A percentile compares a stretch with the other conserved stretches of the same genome.
Conservation (phyloP, 768 basidiomycete genomes). For the Boletus barrowsii region DNA sequence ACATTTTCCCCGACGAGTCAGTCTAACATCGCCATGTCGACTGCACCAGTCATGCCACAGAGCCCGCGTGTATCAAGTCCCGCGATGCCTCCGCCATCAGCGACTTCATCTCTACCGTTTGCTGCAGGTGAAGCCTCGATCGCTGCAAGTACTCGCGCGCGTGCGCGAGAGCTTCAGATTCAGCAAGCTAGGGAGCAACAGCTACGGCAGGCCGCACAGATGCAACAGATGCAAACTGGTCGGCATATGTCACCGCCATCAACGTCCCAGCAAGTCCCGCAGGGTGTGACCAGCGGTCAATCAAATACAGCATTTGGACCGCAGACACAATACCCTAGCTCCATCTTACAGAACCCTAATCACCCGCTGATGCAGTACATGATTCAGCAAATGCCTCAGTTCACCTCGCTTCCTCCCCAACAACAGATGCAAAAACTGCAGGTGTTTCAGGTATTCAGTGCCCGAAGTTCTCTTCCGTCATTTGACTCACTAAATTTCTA, state of each 20-base stretch:
- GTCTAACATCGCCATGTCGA: conserved; percentile 10
- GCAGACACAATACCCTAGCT: conserved; percentile 42
- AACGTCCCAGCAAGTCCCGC: conserved; percentile 20
- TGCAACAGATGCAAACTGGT: conserved; percentile 33
- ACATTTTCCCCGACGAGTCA: conserved; percentile 21
- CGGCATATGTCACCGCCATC: conserved; percentile 46
- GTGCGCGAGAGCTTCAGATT: conserved; percentile 35
- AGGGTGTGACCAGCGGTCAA: conserved; percentile 14
- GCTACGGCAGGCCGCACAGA: conserved; percentile 32
- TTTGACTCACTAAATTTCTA: conserved; percentile 10
- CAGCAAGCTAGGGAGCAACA: conserved; percentile 36
- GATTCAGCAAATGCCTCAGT: conserved; percentile 48
- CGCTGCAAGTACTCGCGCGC: conserved; percentile 31
- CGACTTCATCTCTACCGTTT: conserved; percentile 30
- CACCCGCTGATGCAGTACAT: conserved; percentile 63
- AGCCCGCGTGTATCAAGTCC: conserved; percentile 34
- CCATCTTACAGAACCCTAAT: conserved; percentile 49
- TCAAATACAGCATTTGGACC: conserved; percentile 27
- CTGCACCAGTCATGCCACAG: conserved; percentile 20
- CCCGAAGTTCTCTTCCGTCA: not conserved
- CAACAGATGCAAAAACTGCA: conserved; percentile 62
- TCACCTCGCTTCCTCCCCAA: conserved; percentile 46
- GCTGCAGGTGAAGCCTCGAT: conserved; percentile 35
- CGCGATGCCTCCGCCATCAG: conserved; percentile 29
- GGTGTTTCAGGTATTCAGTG: conserved; percentile 44